Base-by-base conservation (phyloP, 129 eudicot species). In the Pulicaria dysenterica region DNA sequence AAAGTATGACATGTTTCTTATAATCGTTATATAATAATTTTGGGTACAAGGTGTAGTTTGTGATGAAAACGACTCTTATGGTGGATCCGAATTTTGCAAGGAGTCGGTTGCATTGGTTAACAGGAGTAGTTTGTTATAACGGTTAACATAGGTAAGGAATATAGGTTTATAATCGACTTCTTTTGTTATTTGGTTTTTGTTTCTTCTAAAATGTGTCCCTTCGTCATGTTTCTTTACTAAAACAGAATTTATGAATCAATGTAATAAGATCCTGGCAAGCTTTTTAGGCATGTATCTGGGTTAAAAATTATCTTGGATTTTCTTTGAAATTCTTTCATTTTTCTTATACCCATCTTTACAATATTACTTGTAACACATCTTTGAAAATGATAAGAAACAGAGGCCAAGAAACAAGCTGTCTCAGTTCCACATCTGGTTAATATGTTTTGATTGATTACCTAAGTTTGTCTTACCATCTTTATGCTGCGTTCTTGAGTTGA, bases 251-350 rank as follows among this genome's bases (percentile, higher is more conserved):
- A 24, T 24, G 31, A 24, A 24, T 40, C 15, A 62, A 62, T 62
- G 67, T 17, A 66, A 31, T 66, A 66, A 46, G 54, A 66, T 66
- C 44, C 34, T 66, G 8, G 47, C 47, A 60, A 66, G 58, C 44
- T 12, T 45, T 46, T 58, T 46, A 45, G 2, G 12, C 46, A 13
- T 66, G 58, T 66, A 10, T 47, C 45, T 43, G 38, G 14, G n/a
- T 41, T 62, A 8, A 5, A 4, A 39, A 62, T 62, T n/a, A n/a
- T n/a, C n/a, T 10, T 57, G 40, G 3, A 38, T 2, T 57, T 57
- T 31, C n/a, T 10, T 31, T 57, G 31, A 24, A 24, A 10, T 31
- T 36, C 64, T 58, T 42, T 9, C 36, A 24, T 24, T 24, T 24
- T 24, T 24, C 31, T 24, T 24, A 24, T 24, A 24, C 31, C 2